Percentiles rank a stretch among this genome's conserved stretches.
Evolutionary conservation across 2,329 filamentous ascomycete species (phyloP).

Genomic region (Lachnum nothofagi): DNA sequence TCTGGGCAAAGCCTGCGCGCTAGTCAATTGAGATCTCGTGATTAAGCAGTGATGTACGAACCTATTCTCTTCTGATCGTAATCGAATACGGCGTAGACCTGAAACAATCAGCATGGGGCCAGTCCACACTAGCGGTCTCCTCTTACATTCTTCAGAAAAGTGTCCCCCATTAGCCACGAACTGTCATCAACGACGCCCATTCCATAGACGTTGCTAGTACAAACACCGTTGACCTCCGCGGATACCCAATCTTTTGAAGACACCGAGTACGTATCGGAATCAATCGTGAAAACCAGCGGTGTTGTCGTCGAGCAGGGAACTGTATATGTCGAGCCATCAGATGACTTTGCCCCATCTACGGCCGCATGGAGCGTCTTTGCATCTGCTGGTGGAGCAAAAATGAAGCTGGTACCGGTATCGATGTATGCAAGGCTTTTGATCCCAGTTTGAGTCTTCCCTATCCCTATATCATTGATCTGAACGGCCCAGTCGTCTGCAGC

Average conservation of each 20-base stretch:
- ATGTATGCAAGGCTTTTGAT: constrained; percentile 60
- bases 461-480: constrained; percentile 58
- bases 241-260: constrained; percentile 65
- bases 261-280: constrained; percentile 60
- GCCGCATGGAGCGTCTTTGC: constrained; percentile 62
- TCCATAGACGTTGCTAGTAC: constrained; percentile 71
- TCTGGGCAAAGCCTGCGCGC: constrained; percentile 21
- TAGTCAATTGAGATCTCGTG: constrained; percentile 9
- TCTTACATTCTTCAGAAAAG: constrained; percentile 73
- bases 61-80: constrained; percentile 62
- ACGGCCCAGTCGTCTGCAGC: constrained; percentile 67
- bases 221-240: constrained; percentile 38
- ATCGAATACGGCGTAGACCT: constrained; percentile 75
- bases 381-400: constrained; percentile 64
- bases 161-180: constrained; percentile 77
- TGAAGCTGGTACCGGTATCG: constrained; percentile 78
- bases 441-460: constrained; percentile 54
- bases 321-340: constrained; percentile 58
- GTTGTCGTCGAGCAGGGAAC: constrained; percentile 67
- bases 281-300: constrained; percentile 62
- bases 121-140: too few species aligned
- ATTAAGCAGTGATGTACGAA: constrained; percentile 32
- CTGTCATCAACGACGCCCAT: constrained; percentile 56
- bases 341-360: constrained; percentile 52
- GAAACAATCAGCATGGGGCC: too few species aligned